These are phyloP conservation scores for Kuraishia hungarica DNA, from an alignment of 805 yeast species.

Conservation along the genomic window DNA sequence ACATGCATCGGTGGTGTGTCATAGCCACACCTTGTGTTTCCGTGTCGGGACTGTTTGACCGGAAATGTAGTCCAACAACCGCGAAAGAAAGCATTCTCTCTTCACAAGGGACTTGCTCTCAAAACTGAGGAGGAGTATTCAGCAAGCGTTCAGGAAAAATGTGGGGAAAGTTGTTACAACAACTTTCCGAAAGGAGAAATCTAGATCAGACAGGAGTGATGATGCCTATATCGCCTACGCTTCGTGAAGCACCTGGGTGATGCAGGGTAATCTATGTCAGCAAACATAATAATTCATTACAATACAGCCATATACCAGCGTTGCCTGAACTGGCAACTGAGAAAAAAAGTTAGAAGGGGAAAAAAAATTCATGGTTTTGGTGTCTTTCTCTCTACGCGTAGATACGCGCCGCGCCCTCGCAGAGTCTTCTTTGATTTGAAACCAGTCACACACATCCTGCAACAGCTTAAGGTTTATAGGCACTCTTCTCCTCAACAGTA, in stretches of 20 bases:
- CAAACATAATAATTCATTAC: background rate
- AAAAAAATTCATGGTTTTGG: background rate
- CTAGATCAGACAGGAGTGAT: background rate
- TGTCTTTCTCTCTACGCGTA: background rate
- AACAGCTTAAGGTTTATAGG: background rate
- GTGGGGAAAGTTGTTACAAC: background rate
- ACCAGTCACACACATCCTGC: background rate
- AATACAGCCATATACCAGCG: background rate
- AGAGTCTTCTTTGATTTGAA: background rate
- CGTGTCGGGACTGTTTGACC: too few relatives aligned
- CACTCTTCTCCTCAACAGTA: conserved; percentile 1
- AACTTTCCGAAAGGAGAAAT: background rate
- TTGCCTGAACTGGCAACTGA: background rate
- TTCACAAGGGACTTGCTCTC: too few relatives aligned
- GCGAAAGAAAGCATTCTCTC: too few relatives aligned
- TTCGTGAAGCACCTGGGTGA: background rate
- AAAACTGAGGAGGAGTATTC: too few relatives aligned
- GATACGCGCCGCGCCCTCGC: background rate
- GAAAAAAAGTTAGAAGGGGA: too few relatives aligned
- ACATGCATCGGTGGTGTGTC: too few relatives aligned
- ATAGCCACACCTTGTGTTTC: too few relatives aligned
- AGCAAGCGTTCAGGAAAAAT: too few relatives aligned
- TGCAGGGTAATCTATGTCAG: background rate
- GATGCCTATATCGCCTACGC: background rate
- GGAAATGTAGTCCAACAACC: too few relatives aligned